Evolutionary conservation across 2,329 filamentous ascomycete species (phyloP).

Genomic region (Aureobasidium mangrovei): DNA sequence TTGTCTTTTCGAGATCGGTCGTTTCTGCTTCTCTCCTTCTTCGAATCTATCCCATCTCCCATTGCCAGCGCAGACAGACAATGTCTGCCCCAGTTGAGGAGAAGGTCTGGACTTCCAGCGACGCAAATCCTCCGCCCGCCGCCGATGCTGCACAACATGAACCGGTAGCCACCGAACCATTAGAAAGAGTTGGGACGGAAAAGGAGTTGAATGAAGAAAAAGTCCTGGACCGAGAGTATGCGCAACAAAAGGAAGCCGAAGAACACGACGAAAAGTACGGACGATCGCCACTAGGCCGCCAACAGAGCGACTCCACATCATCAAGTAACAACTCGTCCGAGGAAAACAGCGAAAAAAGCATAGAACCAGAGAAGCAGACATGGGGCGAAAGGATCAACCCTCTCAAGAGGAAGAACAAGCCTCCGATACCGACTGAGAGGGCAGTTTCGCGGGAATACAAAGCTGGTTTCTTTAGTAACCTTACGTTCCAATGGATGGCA

Average conservation of each 20-base stretch:
- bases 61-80: neutral
- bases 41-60: neutral
- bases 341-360: constrained; percentile 18
- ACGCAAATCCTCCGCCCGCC: constrained; percentile 28
- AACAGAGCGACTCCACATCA: constrained; percentile 27
- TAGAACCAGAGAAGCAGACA: constrained; percentile 37
- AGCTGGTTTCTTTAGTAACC: constrained; percentile 62
- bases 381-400: constrained; percentile 53
- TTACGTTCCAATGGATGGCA: constrained; percentile 86
- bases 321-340: constrained; percentile 26
- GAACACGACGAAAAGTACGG: constrained; percentile 16
- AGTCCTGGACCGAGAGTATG: constrained; percentile 24
- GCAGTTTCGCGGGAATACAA: constrained; percentile 58
- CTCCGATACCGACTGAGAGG: constrained; percentile 48
- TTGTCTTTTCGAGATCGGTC: neutral
- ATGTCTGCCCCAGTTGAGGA: constrained; percentile 26
- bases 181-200: constrained; percentile 28
- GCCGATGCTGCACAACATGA: constrained; percentile 29
- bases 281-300: constrained; percentile 20
- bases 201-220: constrained; percentile 29
- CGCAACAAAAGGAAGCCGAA: constrained; percentile 16
- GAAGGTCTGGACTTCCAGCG: constrained; percentile 29
- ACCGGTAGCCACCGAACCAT: constrained; percentile 32
- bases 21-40: neutral
- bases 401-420: constrained; percentile 40